These are phyloP conservation scores for Dactylellina cionopaga DNA, from an alignment of 2,329 filamentous ascomycete genomes.

Conservation along the genomic window DNA sequence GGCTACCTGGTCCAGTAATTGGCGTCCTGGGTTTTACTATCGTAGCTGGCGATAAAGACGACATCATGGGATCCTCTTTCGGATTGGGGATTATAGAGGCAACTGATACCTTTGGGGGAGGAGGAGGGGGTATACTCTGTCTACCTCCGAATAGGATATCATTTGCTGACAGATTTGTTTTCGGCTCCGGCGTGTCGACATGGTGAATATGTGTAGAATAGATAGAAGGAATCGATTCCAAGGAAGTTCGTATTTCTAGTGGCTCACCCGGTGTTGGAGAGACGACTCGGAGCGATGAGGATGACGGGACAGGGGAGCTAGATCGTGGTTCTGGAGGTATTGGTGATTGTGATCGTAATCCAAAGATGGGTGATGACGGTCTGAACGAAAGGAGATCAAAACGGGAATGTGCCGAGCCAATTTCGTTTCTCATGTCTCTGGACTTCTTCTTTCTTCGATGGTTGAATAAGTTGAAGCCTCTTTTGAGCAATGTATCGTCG, in stretches of 20 bases:
- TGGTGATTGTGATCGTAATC: slow-evolving; percentile 31
- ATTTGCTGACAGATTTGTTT: slow-evolving; percentile 48
- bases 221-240: slow-evolving; percentile 41
- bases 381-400: slow-evolving; percentile 45
- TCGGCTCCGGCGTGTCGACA: slow-evolving; percentile 41
- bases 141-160: slow-evolving; percentile 46
- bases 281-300: slow-evolving; percentile 27
- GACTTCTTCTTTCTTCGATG: slow-evolving; percentile 49
- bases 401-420: slow-evolving; percentile 13
- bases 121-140: slow-evolving; percentile 48
- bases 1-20: slow-evolving; percentile 36
- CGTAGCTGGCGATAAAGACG: slow-evolving; percentile 46
- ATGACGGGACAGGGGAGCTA: slow-evolving; percentile 35
- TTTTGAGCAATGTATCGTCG: slow-evolving; percentile 34
- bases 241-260: slow-evolving; percentile 30
- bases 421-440: slow-evolving; percentile 38
- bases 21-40: slow-evolving; percentile 44
- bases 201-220: slow-evolving; percentile 24
- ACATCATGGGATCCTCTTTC: slow-evolving; percentile 50
- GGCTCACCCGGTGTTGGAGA: slow-evolving; percentile 37
- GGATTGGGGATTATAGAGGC: slow-evolving; percentile 41
- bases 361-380: slow-evolving; percentile 45
- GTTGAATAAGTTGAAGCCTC: slow-evolving; percentile 41
- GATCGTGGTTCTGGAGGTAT: slow-evolving; percentile 29
- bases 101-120: slow-evolving; percentile 43